Evolutionary conservation across 495 filamentous ascomycete species (phyloP).

Genomic region (Hypoxylon perforatum): DNA sequence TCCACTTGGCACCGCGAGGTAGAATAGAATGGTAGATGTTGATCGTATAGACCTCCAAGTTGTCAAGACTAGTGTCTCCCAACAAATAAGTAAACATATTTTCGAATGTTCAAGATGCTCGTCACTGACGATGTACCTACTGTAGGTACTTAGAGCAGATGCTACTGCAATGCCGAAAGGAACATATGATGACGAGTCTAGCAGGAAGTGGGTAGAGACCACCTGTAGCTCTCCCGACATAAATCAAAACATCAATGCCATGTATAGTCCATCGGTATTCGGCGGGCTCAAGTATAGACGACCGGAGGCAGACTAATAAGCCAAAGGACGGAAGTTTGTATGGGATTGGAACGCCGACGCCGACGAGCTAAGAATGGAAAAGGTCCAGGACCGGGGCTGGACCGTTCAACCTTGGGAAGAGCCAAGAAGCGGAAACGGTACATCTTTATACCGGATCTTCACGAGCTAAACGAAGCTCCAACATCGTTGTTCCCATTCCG

Average conservation of each 20-base stretch:
- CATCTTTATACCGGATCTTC: constrained; percentile 30
- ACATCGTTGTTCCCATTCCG: constrained; percentile 5
- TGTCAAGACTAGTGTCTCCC: background rate
- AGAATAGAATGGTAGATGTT: background rate
- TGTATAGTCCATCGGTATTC: constrained; percentile 6
- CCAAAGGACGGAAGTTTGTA: background rate
- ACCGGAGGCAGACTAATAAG: background rate
- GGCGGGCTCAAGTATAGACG: background rate
- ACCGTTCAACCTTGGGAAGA: too few relatives aligned
- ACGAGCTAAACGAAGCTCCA: background rate
- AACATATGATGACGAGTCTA: background rate
- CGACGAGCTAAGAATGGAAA: background rate
- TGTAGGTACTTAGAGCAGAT: too few relatives aligned
- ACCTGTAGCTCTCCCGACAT: background rate
- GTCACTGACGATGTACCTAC: background rate
- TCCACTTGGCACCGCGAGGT: constrained; percentile 1
- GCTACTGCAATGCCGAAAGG: background rate
- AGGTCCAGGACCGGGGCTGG: background rate
- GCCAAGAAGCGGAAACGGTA: constrained; percentile 25
- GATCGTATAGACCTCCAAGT: constrained; percentile 4
- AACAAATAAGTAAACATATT: background rate
- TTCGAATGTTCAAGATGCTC: background rate
- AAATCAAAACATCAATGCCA: background rate
- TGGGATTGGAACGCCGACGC: constrained; percentile 13
- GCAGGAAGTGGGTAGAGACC: background rate